Percentiles rank a stretch among this genome's conserved stretches.
These are phyloP conservation scores for Entonaema liquescens DNA, from an alignment of 495 filamentous ascomycete genomes.

Conservation along the genomic window DNA sequence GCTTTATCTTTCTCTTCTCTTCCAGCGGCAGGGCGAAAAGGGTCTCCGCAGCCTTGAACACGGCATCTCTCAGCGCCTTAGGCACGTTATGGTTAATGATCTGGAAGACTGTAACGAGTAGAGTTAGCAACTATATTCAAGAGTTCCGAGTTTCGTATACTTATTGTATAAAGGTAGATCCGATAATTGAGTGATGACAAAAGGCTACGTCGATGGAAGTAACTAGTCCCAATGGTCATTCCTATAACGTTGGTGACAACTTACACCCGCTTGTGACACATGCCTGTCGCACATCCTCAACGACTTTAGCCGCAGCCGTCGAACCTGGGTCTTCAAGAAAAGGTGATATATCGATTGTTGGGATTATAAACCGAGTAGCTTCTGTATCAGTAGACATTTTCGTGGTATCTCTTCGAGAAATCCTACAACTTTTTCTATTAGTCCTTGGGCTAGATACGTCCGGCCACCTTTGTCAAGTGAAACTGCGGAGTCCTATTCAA, in stretches of 20 bases:
- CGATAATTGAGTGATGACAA: background rate
- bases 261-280: conserved; percentile 61
- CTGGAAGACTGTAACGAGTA: conserved; percentile 54
- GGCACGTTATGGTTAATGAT: conserved; percentile 56
- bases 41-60: conserved; percentile 52
- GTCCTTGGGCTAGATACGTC: background rate
- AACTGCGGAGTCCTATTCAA: background rate
- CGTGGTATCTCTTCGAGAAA: background rate
- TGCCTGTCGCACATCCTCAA: conserved; percentile 53
- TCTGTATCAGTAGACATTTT: background rate
- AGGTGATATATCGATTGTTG: conserved; percentile 45
- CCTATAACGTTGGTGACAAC: background rate
- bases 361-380: conserved; percentile 33
- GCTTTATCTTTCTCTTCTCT: conserved; percentile 54
- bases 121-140: background rate
- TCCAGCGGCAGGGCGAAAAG: conserved; percentile 61
- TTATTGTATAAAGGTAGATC: background rate
- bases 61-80: conserved; percentile 43
- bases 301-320: conserved; percentile 27
- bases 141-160: background rate
- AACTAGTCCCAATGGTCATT: background rate
- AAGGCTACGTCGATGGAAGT: background rate
- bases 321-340: conserved; percentile 45
- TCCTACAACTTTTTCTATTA: background rate
- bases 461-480: too few relatives aligned